Evolutionary conservation across 2,329 filamentous ascomycete genomes (phyloP).

Genomic region (Aspergillus pseudoviridinutans): DNA sequence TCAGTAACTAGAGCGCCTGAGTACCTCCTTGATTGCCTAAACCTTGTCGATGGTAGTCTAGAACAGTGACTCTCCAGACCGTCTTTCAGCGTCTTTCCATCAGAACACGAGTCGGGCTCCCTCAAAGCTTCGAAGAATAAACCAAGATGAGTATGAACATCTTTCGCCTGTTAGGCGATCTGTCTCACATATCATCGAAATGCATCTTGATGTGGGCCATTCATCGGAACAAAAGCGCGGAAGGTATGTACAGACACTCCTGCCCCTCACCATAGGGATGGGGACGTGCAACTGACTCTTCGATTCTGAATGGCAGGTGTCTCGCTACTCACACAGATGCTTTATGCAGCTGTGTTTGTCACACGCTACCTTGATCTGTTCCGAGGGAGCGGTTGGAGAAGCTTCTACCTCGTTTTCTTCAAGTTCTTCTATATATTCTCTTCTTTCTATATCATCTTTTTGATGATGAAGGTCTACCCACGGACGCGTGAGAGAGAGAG

Average conservation of each 20-base stretch:
- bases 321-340: slow-evolving; percentile 80
- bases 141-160: slow-evolving; percentile 29
- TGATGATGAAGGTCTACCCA: slow-evolving; percentile 84
- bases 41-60: background rate
- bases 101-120: background rate
- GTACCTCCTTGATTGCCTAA: background rate
- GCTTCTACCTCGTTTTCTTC: slow-evolving; percentile 70
- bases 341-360: slow-evolving; percentile 82
- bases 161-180: slow-evolving; percentile 76
- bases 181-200: slow-evolving; percentile 82
- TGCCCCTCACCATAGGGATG: slow-evolving; percentile 1
- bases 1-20: background rate
- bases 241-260: slow-evolving; percentile 52
- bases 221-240: slow-evolving; percentile 79
- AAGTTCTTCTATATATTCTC: slow-evolving; percentile 86
- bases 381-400: slow-evolving; percentile 29
- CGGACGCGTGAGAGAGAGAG: slow-evolving; percentile 86
- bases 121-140: slow-evolving; percentile 4
- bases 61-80: background rate
- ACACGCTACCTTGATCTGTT: slow-evolving; percentile 86
- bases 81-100: background rate
- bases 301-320: slow-evolving; percentile 55
- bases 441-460: slow-evolving; percentile 77
- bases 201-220: slow-evolving; percentile 87
- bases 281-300: slow-evolving; percentile 5